These are phyloP conservation scores for Alternaria sp. DNA, from an alignment of 2,329 filamentous ascomycete species.

Conservation along the genomic window DNA sequence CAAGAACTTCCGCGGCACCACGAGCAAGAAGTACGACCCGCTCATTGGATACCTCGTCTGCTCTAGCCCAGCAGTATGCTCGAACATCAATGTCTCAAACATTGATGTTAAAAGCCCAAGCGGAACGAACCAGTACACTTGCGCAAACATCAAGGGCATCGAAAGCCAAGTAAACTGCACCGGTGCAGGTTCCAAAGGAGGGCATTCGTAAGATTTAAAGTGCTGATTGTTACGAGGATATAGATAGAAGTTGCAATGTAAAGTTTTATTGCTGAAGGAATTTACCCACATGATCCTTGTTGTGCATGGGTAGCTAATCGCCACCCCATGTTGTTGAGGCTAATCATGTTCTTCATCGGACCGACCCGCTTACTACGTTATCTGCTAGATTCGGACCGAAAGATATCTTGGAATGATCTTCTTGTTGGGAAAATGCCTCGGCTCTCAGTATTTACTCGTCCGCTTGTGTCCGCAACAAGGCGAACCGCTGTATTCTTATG, in stretches of 20 bases:
- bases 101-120: constrained; percentile 60
- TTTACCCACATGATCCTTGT: background rate
- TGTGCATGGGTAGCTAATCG: background rate
- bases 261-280: background rate
- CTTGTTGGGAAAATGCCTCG: too few relatives aligned
- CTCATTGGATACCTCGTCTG: constrained; percentile 57
- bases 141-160: constrained; percentile 52
- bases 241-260: background rate
- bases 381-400: too few relatives aligned
- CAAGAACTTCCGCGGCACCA: constrained; percentile 65
- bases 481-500: too few relatives aligned
- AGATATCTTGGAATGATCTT: too few relatives aligned
- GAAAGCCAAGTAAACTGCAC: constrained; percentile 45
- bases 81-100: constrained; percentile 57
- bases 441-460: too few relatives aligned
- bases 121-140: constrained; percentile 56
- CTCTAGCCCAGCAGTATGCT: constrained; percentile 57
- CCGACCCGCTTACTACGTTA: too few relatives aligned
- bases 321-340: too few relatives aligned
- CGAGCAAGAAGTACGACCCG: constrained; percentile 56
- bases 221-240: background rate
- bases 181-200: constrained; percentile 28
- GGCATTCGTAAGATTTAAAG: constrained; percentile 18
- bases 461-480: too few relatives aligned
- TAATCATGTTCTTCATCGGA: too few relatives aligned